Conservation (phyloP, 495 filamentous ascomycete genomes). For the Aspergillus bridgeri region DNA sequence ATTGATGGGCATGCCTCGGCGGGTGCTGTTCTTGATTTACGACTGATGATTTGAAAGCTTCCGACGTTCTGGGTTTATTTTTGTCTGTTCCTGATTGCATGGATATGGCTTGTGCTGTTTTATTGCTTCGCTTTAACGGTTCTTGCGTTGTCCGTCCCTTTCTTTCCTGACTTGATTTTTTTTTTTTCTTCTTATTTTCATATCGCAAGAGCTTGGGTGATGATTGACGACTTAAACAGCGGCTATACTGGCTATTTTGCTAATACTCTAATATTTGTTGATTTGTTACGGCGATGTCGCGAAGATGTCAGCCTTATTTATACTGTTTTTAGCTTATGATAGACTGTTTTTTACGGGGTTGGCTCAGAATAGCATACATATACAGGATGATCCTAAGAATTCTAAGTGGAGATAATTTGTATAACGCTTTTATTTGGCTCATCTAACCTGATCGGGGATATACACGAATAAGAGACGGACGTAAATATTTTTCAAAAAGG, state of each 20-base stretch:
- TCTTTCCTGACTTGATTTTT: not conserved
- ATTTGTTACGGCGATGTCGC: not conserved
- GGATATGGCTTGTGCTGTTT: constrained; percentile 1
- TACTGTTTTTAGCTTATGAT: not conserved
- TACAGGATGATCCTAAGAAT: not conserved
- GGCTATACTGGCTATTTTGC: constrained; percentile 12
- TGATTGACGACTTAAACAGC: constrained; percentile 11
- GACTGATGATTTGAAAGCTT: not conserved
- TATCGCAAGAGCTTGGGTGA: constrained; percentile 4
- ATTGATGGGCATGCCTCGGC: not conserved
- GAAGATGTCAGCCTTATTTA: not conserved
- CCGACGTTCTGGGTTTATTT: constrained; percentile 6
- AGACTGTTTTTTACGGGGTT: not conserved
- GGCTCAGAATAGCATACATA: not conserved
- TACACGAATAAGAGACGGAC: not conserved
- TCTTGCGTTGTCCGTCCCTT: not conserved
- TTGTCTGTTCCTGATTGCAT: constrained; percentile 2
- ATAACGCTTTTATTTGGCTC: not conserved
- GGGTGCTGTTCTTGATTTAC: not conserved
- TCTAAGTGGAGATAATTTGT: not conserved
- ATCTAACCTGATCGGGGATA: not conserved
- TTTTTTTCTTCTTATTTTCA: not conserved
- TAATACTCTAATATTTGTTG: constrained; percentile 2
- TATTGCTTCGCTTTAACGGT: not conserved
- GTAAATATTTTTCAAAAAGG: not conserved